Percentiles rank a stretch among this genome's conserved stretches.
These are phyloP conservation scores for Chlorella vulgaris DNA, from an alignment of 139 green algal species.

Conservation along the genomic window DNA sequence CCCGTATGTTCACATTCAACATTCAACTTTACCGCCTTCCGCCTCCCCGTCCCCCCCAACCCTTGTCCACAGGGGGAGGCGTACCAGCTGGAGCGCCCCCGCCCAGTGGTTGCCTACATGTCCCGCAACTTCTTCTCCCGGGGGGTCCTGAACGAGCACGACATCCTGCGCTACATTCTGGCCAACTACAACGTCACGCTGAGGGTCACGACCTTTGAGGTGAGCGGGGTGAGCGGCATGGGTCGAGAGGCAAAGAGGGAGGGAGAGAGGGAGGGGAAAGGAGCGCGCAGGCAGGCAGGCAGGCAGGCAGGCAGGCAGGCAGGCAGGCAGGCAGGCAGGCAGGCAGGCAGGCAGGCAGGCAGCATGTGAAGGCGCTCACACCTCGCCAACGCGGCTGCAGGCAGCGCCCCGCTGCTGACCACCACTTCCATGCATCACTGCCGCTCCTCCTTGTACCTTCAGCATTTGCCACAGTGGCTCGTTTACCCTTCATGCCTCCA, in stretches of 20 bases:
- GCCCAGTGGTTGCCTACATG: conserved; percentile 53
- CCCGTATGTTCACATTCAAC: too few relatives aligned
- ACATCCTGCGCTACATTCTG: conserved; percentile 47
- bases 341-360: too few relatives aligned
- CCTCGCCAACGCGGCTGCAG: too few relatives aligned
- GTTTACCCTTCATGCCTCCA: background rate
- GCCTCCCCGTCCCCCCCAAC: background rate
- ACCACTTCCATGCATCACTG: background rate
- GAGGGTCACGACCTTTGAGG: conserved; percentile 49
- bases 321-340: too few relatives aligned
- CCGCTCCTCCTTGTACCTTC: background rate
- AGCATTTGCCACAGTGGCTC: too few relatives aligned
- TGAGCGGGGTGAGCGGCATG: background rate
- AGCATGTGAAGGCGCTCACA: too few relatives aligned
- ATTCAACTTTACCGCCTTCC: too few relatives aligned
- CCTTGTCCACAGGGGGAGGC: background rate
- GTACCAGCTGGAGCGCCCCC: conserved; percentile 27
- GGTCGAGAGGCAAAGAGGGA: background rate
- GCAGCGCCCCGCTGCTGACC: too few relatives aligned
- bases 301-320: too few relatives aligned
- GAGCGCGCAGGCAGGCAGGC: too few relatives aligned
- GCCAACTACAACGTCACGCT: conserved; percentile 49
- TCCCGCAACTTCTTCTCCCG: conserved; percentile 48
- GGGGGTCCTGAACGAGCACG: conserved; percentile 46
- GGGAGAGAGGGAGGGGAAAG: background rate